Percentiles rank a stretch among this genome's conserved stretches.
phyloP scores from a whole-genome alignment of 2,329 filamentous ascomycete species.

The Ampelomyces quisqualis region DNA sequence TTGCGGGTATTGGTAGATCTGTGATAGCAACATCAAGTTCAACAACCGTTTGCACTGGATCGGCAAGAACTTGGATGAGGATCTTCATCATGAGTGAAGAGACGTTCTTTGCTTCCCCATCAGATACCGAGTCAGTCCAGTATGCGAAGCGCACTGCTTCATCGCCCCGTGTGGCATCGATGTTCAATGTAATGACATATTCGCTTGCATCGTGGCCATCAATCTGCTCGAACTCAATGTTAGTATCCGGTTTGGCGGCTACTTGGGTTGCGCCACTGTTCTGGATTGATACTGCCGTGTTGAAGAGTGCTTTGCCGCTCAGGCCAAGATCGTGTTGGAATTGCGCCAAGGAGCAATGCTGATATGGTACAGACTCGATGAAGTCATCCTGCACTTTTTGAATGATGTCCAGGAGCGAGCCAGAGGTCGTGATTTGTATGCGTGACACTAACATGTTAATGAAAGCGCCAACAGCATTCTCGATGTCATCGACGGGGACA shows the following conservation, averaged over 20 bases:
- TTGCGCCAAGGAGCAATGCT: slow-evolving; percentile 45
- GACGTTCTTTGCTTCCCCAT: slow-evolving; percentile 30
- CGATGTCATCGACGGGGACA: slow-evolving; percentile 48
- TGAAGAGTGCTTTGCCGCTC: slow-evolving; percentile 46
- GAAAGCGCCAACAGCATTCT: slow-evolving; percentile 51
- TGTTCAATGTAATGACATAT: slow-evolving; percentile 38
- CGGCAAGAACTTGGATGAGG: slow-evolving; percentile 20
- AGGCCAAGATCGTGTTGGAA: slow-evolving; percentile 49
- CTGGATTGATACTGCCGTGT: slow-evolving; percentile 48
- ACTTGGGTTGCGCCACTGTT: slow-evolving; percentile 22
- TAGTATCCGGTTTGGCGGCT: neutral
- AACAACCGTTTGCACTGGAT: slow-evolving; percentile 28
- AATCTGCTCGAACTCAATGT: slow-evolving; percentile 32
- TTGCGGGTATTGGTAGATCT: neutral
- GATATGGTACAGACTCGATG: slow-evolving; percentile 35
- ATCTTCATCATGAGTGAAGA: slow-evolving; percentile 30
- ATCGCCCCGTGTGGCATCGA: slow-evolving; percentile 34
- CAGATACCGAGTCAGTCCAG: slow-evolving; percentile 36
- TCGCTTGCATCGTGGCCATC: slow-evolving; percentile 37
- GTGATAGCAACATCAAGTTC: slow-evolving; percentile 26
- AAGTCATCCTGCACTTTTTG: slow-evolving; percentile 35
- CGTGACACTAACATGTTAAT: slow-evolving; percentile 46
- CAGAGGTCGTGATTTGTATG: slow-evolving; percentile 14
- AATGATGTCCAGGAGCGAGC: slow-evolving; percentile 23
- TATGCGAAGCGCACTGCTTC: slow-evolving; percentile 35